Percentiles rank a stretch among this genome's conserved stretches.
Evolutionary conservation across 177 flowering plant species (phyloP).

Genomic region (Tripterygium wilfordii): DNA sequence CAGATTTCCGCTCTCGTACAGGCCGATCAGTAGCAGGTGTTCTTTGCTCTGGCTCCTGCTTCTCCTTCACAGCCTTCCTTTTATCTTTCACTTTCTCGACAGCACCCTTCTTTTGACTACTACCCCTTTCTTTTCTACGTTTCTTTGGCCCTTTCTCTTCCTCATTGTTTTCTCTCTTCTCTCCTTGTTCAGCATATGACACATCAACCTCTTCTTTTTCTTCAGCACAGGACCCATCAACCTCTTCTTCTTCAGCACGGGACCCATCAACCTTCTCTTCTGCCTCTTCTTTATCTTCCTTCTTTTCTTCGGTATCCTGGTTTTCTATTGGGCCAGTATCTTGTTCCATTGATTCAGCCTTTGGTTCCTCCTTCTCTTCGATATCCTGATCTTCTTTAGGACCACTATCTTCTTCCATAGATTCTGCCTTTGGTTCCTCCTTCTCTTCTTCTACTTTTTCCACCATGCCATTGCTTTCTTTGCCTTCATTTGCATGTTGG

Average conservation of each 20-base stretch:
- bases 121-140: constrained; percentile 20
- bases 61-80: constrained; percentile 20
- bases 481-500: constrained; percentile 5
- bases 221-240: constrained; percentile 5
- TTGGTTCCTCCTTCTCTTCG: constrained; percentile 11
- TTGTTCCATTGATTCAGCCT: constrained; percentile 5
- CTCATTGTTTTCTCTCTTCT: constrained; percentile 14
- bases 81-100: constrained; percentile 21
- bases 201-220: constrained; percentile 12
- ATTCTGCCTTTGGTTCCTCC: constrained; percentile 3
- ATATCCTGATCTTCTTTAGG: constrained; percentile 6
- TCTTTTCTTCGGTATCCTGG: constrained; percentile 2
- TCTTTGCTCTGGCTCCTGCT: constrained; percentile 40
- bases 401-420: constrained; percentile 3
- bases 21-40: constrained; percentile 79
- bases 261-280: constrained; percentile 8
- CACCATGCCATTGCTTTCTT: constrained; percentile 8
- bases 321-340: background rate
- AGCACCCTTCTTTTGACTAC: constrained; percentile 21
- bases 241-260: constrained; percentile 6
- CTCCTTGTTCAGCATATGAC: constrained; percentile 5
- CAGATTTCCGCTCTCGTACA: constrained; percentile 87
- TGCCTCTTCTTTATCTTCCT: constrained; percentile 5
- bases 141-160: constrained; percentile 27
- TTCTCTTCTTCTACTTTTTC: constrained; percentile 5